Percentiles rank a stretch among this genome's conserved stretches.
Evolutionary conservation across 306 rosid species (phyloP).

Genomic region (Echinosophora koreensis): DNA sequence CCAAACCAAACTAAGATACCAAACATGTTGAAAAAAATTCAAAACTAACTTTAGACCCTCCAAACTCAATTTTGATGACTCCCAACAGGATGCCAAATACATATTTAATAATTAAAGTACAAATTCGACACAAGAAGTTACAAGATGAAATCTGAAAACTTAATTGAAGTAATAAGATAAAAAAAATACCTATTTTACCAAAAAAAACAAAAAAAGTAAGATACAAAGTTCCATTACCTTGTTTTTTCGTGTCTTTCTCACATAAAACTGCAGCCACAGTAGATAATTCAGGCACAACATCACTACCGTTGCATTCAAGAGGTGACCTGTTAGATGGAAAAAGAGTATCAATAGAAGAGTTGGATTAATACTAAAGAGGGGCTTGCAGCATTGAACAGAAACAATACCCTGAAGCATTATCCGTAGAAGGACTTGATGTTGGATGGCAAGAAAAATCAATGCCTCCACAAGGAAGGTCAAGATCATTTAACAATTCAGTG

Average conservation of each 20-base stretch:
- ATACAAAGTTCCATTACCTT: slow-evolving; percentile 52
- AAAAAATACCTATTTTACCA: too few species aligned
- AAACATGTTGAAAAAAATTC: too few species aligned
- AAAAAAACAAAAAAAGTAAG: background rate
- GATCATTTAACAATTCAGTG: slow-evolving; percentile 71
- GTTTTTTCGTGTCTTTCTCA: slow-evolving; percentile 58
- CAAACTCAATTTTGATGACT: too few species aligned
- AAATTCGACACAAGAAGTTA: too few species aligned
- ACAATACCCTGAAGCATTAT: slow-evolving; percentile 71
- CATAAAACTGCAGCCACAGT: slow-evolving; percentile 68
- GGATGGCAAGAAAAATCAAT: slow-evolving; percentile 63
- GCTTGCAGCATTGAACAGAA: slow-evolving; percentile 35
- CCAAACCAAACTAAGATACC: too few species aligned
- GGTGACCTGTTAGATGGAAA: slow-evolving; percentile 53
- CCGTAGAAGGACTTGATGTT: slow-evolving; percentile 53
- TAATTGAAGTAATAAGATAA: too few species aligned
- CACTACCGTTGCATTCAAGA: slow-evolving; percentile 53
- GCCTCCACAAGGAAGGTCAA: slow-evolving; percentile 68
- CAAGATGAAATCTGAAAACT: too few species aligned
- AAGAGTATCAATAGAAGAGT: slow-evolving; percentile 33
- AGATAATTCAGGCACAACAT: slow-evolving; percentile 63
- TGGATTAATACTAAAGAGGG: slow-evolving; percentile 5
- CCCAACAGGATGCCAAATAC: too few species aligned
- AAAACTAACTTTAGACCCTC: too few species aligned
- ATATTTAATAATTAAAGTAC: too few species aligned